Evolutionary conservation across 345 rosid genomes (phyloP).

Genomic region (Dovyalis caffra): DNA sequence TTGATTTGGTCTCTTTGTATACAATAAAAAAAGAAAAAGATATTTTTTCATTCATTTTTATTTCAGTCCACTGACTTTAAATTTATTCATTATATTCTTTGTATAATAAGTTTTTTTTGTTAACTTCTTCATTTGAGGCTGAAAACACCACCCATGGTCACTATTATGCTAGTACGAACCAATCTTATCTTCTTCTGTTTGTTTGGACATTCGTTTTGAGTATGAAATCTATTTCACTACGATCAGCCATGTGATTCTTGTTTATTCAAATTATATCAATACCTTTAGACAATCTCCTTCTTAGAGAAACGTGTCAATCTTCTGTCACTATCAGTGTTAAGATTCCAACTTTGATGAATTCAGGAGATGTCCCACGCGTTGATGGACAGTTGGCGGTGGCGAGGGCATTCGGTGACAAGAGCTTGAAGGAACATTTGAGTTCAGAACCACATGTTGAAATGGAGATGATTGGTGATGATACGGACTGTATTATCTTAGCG

Average conservation of each 20-base stretch:
- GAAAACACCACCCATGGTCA: too few relatives aligned
- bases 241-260: not conserved
- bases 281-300: not conserved
- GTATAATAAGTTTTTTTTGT: too few relatives aligned
- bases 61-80: too few relatives aligned
- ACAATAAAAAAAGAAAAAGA: too few relatives aligned
- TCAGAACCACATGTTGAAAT: constrained; percentile 72
- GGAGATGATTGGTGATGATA: constrained; percentile 56
- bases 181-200: not conserved
- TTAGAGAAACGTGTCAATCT: not conserved
- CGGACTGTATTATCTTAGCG: constrained; percentile 70
- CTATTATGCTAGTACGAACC: too few relatives aligned
- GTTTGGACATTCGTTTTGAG: not conserved
- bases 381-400: constrained; percentile 96
- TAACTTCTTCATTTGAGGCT: not conserved
- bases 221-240: not conserved
- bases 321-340: not conserved
- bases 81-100: too few relatives aligned
- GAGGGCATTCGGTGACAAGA: constrained; percentile 93
- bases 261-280: not conserved
- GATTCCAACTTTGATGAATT: constrained; percentile 11
- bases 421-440: constrained; percentile 81
- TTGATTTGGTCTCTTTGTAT: too few relatives aligned
- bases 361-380: constrained; percentile 92
- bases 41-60: too few relatives aligned